Conservation (phyloP, 345 rosid species). For the Anacardium occidentale region DNA sequence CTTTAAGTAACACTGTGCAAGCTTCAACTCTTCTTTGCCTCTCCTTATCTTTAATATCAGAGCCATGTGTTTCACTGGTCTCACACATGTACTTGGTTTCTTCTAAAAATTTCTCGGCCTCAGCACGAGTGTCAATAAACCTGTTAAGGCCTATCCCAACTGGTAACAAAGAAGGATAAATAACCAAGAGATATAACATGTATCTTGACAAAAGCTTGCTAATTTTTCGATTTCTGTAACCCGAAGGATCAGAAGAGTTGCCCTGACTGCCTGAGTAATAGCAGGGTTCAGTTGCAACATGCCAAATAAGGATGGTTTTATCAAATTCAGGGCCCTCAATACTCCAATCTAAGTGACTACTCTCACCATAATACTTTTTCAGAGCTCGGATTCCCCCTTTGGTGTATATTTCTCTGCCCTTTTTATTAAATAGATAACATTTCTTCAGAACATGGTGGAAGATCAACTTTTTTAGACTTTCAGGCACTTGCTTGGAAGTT, state of each 20-base stretch:
- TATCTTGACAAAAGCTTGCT: conserved; percentile 15
- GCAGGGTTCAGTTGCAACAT: conserved; percentile 17
- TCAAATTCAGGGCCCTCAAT: conserved; percentile 2
- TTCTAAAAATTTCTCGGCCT: not conserved
- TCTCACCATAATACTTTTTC: not conserved
- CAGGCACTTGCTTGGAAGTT: not conserved
- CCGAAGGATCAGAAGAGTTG: not conserved
- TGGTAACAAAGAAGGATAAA: conserved; percentile 14
- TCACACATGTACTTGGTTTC: not conserved
- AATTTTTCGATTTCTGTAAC: not conserved
- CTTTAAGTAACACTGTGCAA: conserved; percentile 5
- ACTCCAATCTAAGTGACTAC: not conserved
- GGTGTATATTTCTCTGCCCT: not conserved
- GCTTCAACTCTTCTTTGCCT: not conserved
- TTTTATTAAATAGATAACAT: not conserved
- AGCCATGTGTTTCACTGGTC: too few relatives aligned
- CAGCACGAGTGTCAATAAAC: conserved; percentile 8
- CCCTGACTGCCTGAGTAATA: not conserved
- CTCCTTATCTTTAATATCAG: not conserved
- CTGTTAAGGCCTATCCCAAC: conserved; percentile 22
- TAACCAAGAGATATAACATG: conserved; percentile 4
- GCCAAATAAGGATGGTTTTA: conserved; percentile 17
- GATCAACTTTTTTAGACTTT: not conserved
- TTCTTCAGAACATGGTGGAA: not conserved
- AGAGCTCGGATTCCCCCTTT: not conserved